phyloP scores from a whole-genome alignment of 495 filamentous ascomycete species.

The Neurospora sp. region DNA sequence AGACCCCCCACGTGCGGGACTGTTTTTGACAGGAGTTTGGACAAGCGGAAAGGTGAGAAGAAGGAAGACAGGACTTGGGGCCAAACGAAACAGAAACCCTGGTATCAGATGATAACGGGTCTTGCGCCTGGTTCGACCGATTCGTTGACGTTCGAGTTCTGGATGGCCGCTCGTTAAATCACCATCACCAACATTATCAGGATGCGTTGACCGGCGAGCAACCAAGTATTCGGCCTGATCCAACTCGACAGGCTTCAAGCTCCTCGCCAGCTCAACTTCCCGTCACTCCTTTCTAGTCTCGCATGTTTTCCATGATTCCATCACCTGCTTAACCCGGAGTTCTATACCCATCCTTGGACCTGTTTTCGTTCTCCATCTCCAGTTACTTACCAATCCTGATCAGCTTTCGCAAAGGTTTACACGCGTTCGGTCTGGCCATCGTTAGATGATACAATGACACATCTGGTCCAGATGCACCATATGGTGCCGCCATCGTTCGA shows the following conservation, averaged over 20 bases:
- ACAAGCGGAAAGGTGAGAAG: background rate
- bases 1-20: background rate
- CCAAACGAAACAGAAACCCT: background rate
- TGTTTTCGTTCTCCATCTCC: background rate
- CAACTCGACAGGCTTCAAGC: background rate
- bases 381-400: background rate
- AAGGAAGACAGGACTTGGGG: background rate
- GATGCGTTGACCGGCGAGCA: background rate
- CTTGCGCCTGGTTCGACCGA: background rate
- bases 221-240: background rate
- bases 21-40: background rate
- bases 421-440: background rate
- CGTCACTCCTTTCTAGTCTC: background rate
- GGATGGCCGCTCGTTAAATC: background rate
- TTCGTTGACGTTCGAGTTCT: background rate
- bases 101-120: background rate
- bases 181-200: background rate
- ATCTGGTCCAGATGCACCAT: slow-evolving; percentile 38
- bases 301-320: background rate
- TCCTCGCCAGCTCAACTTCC: background rate
- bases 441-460: slow-evolving; percentile 3
- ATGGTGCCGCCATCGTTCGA: slow-evolving; percentile 37
- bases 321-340: background rate
- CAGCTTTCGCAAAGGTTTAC: background rate
- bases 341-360: background rate